Base-by-base conservation (phyloP, 2,329 filamentous ascomycete genomes). In the Alternaria novae-zelandiae region DNA sequence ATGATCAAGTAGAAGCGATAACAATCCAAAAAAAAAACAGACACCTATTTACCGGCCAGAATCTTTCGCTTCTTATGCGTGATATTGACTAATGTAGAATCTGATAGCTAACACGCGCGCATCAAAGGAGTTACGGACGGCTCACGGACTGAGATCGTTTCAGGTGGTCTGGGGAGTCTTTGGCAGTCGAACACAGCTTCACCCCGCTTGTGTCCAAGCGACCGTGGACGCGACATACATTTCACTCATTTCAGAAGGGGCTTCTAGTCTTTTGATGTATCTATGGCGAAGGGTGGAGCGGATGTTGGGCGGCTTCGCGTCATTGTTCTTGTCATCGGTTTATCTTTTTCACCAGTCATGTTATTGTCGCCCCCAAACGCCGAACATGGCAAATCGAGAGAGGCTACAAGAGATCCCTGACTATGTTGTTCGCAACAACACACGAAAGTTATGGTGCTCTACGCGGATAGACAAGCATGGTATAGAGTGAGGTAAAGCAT, bases 1-100 rank as follows among this genome's bases (percentile, higher is more conserved):
- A 47, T 59, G 53, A 54, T 58, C 23, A 66, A 55, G 54, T 66
- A 59, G 57, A 51, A 57, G 58, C 46, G 50, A 59, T 64, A 66
- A 55, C 56, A 55, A 64, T 25, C 30, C 43, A 57, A 36, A 59
- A 61, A 28, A 64, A 54, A 54, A 51, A 21, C 36, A 51, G 36
- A 54, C 12, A 59, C 30, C 51, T 49, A 20, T 54, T 54, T 20
- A 36, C 54, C 45, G 10, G 54, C 53, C 36, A 41, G 23, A n/a
- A n/a, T 17, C 3, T 12, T 17, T 13, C 25, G 11, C 23, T 12
- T 2, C 30, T 44, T 41, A 7, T 47, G 25, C 17, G 7, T 59
- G 28, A 30, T 23, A 15, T 28, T 15, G 20, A 28, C 6, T 43
- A 32, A 28, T 49, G 41, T 15, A 41, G 20, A 1, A 41, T 21